These are phyloP conservation scores for Trypanosoma scelopori DNA, from an alignment of 208 protist genomes.

Conservation along the genomic window DNA sequence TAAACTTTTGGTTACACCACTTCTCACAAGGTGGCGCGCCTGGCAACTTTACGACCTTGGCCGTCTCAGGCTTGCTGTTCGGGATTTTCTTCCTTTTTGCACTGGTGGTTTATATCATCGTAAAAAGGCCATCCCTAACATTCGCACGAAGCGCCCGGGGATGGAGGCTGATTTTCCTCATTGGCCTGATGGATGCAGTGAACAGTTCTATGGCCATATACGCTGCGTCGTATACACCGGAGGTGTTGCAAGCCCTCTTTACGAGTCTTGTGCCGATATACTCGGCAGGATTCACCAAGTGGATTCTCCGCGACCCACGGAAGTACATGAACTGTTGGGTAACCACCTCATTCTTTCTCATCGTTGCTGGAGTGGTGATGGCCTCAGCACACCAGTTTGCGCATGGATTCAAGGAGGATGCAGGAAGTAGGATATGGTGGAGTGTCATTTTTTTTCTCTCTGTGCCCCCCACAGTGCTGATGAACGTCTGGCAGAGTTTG, in stretches of 20 bases:
- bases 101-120: conserved; percentile 47
- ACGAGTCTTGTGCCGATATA: conserved; percentile 71
- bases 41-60: conserved; percentile 78
- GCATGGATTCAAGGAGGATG: conserved; percentile 22
- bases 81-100: conserved; percentile 55
- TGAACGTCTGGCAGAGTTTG: conserved; percentile 81
- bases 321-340: conserved; percentile 66
- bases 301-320: conserved; percentile 68
- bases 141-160: conserved; percentile 55
- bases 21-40: conserved; percentile 61
- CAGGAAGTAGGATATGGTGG: conserved; percentile 59
- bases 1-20: conserved; percentile 82
- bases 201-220: conserved; percentile 82
- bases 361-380: conserved; percentile 56
- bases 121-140: conserved; percentile 49
- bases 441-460: conserved; percentile 79
- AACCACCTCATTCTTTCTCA: conserved; percentile 54
- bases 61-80: conserved; percentile 65
- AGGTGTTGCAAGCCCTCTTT: conserved; percentile 80
- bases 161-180: conserved; percentile 49
- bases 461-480: conserved; percentile 66
- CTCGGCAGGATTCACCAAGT: conserved; percentile 70
- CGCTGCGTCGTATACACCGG: conserved; percentile 71
- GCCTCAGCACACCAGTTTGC: conserved; percentile 55
- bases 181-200: conserved; percentile 68